These are phyloP conservation scores for Helenozyma rhizophorensis DNA, from an alignment of 805 yeast genomes.

Conservation along the genomic window DNA sequence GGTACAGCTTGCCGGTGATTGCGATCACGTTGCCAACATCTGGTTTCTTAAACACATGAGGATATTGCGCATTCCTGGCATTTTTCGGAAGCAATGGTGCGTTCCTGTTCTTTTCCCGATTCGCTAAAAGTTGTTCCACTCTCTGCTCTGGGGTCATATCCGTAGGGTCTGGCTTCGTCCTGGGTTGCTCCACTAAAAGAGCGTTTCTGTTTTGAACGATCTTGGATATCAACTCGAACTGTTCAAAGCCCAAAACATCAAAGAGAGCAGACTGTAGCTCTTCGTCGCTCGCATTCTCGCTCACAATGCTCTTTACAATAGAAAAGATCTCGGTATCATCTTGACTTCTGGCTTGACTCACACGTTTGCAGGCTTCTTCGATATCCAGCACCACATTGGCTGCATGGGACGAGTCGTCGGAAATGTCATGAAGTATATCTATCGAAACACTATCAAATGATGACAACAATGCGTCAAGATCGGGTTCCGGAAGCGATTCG, in stretches of 20 bases:
- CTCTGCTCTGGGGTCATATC: constrained; percentile 54
- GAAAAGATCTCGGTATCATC: constrained; percentile 28
- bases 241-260: constrained; percentile 82
- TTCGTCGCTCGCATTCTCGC: constrained; percentile 43
- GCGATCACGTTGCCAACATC: constrained; percentile 58
- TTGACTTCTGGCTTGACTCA: constrained; percentile 30
- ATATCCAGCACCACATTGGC: constrained; percentile 20
- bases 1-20: constrained; percentile 73
- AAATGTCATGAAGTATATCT: constrained; percentile 15
- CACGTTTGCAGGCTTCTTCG: constrained; percentile 25
- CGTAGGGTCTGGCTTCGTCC: constrained; percentile 10
- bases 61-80: constrained; percentile 52
- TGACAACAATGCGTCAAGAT: constrained; percentile 30
- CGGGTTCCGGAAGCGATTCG: constrained; percentile 24
- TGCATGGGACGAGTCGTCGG: background rate
- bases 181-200: constrained; percentile 2
- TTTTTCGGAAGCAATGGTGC: constrained; percentile 43
- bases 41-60: constrained; percentile 78
- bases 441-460: constrained; percentile 38
- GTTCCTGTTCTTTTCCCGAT: constrained; percentile 46
- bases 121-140: constrained; percentile 47
- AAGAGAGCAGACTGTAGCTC: constrained; percentile 67
- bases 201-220: constrained; percentile 46
- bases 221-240: constrained; percentile 71
- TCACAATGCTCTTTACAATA: constrained; percentile 28